Conservation (phyloP, 139 green algal genomes). For the Auxenochlorella pyrenoidosa region DNA sequence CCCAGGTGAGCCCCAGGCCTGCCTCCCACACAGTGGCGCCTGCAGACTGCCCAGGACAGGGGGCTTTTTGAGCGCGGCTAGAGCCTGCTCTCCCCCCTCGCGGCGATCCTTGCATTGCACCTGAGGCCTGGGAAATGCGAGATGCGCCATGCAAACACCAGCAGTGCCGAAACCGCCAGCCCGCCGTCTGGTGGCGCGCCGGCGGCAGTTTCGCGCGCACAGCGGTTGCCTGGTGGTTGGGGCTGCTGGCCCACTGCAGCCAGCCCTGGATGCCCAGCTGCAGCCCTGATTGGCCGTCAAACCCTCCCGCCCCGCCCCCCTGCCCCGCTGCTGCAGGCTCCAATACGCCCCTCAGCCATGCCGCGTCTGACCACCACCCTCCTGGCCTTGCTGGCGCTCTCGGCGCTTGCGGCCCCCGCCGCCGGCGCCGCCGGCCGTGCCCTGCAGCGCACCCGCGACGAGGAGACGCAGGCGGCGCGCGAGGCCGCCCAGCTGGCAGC, state of each 20-base stretch:
- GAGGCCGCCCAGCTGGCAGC: conserved; percentile 5
- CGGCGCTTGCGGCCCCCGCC: neutral
- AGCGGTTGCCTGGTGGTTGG: no score
- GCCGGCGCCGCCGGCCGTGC: neutral
- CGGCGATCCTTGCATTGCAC: no score
- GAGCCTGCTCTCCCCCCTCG: no score
- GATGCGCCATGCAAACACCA: no score
- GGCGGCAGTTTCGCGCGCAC: no score
- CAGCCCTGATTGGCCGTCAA: neutral
- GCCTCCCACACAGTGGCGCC: no score
- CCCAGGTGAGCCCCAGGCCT: no score
- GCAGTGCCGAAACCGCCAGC: no score
- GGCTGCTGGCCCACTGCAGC: neutral
- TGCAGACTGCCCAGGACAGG: no score
- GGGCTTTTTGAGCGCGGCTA: no score
- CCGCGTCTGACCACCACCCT: neutral
- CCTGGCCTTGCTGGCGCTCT: conserved; percentile 6
- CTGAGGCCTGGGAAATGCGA: no score
- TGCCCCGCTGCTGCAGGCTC: neutral
- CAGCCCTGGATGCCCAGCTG: neutral
- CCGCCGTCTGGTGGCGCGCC: no score
- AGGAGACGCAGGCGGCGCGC: neutral
- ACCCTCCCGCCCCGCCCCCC: neutral
- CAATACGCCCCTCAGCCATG: conserved; percentile 1
- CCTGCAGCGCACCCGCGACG: neutral